Base-by-base conservation (phyloP, 83 land plant species). In the Thuja plicata region DNA sequence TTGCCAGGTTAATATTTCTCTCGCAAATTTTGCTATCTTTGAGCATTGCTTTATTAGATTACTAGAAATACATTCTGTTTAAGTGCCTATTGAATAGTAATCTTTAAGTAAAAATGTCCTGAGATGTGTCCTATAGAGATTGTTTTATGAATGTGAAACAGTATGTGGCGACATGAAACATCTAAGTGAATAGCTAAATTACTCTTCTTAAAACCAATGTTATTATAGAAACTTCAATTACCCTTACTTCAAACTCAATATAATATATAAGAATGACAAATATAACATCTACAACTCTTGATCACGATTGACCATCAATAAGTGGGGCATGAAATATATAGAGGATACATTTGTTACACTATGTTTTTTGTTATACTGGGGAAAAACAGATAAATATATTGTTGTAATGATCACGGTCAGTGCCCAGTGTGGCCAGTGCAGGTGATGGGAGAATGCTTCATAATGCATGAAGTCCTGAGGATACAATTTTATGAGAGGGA, bases 1-100 rank as follows among this genome's bases (percentile, higher is more conserved):
- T 43, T 54, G 40, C 9, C 91, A 90, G 82, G 91, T 90, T 8
- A 90, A 60, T 83, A 83, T n/a, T 83, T 83, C 48, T 24, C 85
- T 46, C 85, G 10, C 40, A 13, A 46, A 46, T 40, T n/a, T 46
- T 83, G 32, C 15, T 83, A 0, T n/a, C 27, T 82, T 82, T 52
- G 27, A 82, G 54, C 52, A 82, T 46, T 82, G 86, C 41, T 45
- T 45, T 32, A 11, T 19, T 27, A 57, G 32, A 76, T 40, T 66
- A 83, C 78, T 15, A 70, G 15, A 46, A n/a, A 27, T 82, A 27
- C 12, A 5, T 38, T 21, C 15, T 46, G 50, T 74, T 82, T n/a
- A 82, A 82, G 17, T 82, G 16, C 54, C 24, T n/a, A 8, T n/a
- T 46, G 85, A 32, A 82, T 82, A n/a, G 15, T 10, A n/a, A 43